Evolutionary conservation across 768 basidiomycete species (phyloP).

Genomic region (Trametes gibbosa): DNA sequence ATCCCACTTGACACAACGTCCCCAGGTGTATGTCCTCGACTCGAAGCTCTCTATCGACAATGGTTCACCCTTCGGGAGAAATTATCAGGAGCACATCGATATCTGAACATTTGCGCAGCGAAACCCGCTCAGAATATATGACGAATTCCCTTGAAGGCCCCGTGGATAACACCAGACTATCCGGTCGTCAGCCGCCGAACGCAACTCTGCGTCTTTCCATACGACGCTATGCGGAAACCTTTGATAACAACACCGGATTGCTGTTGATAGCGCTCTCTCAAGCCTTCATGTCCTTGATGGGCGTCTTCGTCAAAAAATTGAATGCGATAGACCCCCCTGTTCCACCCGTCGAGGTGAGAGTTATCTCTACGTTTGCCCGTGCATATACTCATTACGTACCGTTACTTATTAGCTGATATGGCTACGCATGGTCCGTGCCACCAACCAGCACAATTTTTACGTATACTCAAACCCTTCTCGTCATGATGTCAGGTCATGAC

Average conservation of each 20-base stretch:
- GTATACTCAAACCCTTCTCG: too few relatives aligned
- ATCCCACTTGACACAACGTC: too few relatives aligned
- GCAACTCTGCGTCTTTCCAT: background rate
- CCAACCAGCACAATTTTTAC: too few relatives aligned
- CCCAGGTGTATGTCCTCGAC: too few relatives aligned
- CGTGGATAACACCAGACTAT: background rate
- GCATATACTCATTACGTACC: background rate
- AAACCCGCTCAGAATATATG: too few relatives aligned
- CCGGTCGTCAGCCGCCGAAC: background rate
- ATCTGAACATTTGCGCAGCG: too few relatives aligned
- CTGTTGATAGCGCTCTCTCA: conserved; percentile 56
- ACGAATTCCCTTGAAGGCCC: too few relatives aligned
- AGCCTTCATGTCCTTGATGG: conserved; percentile 59
- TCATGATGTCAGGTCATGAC: conserved; percentile 36
- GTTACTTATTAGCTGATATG: conserved; percentile 42
- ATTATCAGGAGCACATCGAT: too few relatives aligned
- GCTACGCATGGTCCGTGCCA: conserved; percentile 52
- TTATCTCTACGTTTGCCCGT: background rate
- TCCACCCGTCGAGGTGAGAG: conserved; percentile 49
- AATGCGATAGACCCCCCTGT: conserved; percentile 55
- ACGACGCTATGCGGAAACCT: background rate
- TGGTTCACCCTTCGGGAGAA: too few relatives aligned
- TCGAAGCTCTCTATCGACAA: too few relatives aligned
- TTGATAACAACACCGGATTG: conserved; percentile 52
- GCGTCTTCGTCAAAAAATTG: conserved; percentile 60